Conservation (phyloP, 441 rosid species). For the Pelargonium citronellum region DNA sequence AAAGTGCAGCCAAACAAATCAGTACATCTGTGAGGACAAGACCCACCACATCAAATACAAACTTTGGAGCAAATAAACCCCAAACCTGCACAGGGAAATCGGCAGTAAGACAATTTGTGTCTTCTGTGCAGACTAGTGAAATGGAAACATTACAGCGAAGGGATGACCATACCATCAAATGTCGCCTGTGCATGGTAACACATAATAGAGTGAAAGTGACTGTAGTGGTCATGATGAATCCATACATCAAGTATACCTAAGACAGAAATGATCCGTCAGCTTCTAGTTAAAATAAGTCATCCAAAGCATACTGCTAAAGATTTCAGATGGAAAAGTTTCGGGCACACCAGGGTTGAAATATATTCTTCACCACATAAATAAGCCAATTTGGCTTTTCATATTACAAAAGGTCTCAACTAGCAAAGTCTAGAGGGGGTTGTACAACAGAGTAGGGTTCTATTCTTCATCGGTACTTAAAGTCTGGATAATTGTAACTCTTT, state of each 20-base stretch:
- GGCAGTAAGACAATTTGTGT: conserved; percentile 6
- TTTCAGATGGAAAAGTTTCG: background rate
- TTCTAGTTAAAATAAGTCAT: conserved; percentile 14
- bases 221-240: conserved; percentile 51
- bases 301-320: conserved; percentile 1
- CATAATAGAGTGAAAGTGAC: conserved; percentile 62
- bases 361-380: too few relatives aligned
- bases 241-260: conserved; percentile 71
- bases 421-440: too few relatives aligned
- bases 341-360: too few relatives aligned
- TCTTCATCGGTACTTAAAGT: too few relatives aligned
- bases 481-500: background rate
- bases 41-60: conserved; percentile 82
- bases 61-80: conserved; percentile 95
- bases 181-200: conserved; percentile 79
- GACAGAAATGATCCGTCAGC: conserved; percentile 18
- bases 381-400: too few relatives aligned
- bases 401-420: too few relatives aligned
- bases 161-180: conserved; percentile 63
- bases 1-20: conserved; percentile 61
- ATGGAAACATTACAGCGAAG: background rate
- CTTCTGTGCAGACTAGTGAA: background rate
- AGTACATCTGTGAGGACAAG: conserved; percentile 60
- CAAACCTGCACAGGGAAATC: conserved; percentile 57
- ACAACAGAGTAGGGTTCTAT: too few relatives aligned